Evolutionary conservation across 768 basidiomycete species (phyloP), one percentile per base, ranked within the genome.

Genomic region (Nidularia pulvinata): DNA sequence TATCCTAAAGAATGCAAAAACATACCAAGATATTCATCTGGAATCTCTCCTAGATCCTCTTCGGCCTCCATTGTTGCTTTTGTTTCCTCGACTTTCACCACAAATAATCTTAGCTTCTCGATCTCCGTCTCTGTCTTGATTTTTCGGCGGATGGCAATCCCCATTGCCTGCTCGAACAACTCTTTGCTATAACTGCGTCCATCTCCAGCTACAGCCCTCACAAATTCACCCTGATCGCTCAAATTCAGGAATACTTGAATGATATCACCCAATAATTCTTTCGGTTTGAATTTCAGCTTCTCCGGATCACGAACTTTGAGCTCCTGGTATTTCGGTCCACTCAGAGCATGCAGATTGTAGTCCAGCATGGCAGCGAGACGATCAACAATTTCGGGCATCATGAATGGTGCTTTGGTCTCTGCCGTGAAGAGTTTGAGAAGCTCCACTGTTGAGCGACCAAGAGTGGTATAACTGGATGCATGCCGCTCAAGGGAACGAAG

Each of bases 371-470:
- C 95, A 3, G 97, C 97, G 13, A 99, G 80, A 35, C 91, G 84
- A 67, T 95, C 89, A 49, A 98, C 92, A 46, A 99, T 98, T 71
- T 99, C 97, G 6, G 91, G 89, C 70, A 93, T 89, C 84, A 97
- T 90, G 71, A 98, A 99, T 0, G 97, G 95, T 30, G 77, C 82
- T 65, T 90, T 93, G 0, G 93, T 91, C 66, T 96, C 91, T 0
- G 88, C 90, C 1, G 96, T 96, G 73, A 98, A 95, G 51, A 91
- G 80, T 65, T 92, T 93, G 61, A 99, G 81, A 14, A 98, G 78
- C 48, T 88, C 86, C n/a, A 99, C 89, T 3, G 93, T 95, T 16
- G 90, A 91, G 57, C 88, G 81, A 13, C 94, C 92, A 16, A 97
- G 82, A 30, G 88, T 88, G 7, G 87, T 91, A 66, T 97, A 96